A percentile compares a stretch with the other conserved stretches of the same genome.
These are phyloP conservation scores for Fonsecaea erecta DNA, from an alignment of 2,329 filamentous ascomycete species.

Conservation along the genomic window DNA sequence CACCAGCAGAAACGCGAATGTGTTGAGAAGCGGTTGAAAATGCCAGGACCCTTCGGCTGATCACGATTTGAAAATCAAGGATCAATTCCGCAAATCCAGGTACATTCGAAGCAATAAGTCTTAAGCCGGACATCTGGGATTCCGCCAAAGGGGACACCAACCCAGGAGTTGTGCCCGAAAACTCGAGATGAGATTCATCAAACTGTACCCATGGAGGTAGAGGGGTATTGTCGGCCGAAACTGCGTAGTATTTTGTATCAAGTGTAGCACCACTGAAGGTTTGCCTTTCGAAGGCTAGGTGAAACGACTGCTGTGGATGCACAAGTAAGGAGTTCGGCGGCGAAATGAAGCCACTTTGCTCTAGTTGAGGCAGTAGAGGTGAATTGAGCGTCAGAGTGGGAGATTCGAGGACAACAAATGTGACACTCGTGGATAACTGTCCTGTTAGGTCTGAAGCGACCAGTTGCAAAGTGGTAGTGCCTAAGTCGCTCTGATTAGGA, in stretches of 20 bases:
- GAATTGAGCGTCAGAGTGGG: conserved; percentile 44
- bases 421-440: conserved; percentile 67
- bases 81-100: conserved; percentile 73
- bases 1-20: conserved; percentile 62
- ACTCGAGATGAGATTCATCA: conserved; percentile 65
- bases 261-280: conserved; percentile 66
- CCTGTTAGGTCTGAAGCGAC: conserved; percentile 71
- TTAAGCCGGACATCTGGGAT: conserved; percentile 73
- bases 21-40: conserved; percentile 63
- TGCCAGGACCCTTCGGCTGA: conserved; percentile 71
- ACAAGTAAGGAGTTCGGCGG: conserved; percentile 47
- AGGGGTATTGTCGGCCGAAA: conserved; percentile 76
- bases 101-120: conserved; percentile 77
- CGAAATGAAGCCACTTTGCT: conserved; percentile 44
- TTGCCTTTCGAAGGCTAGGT: conserved; percentile 69
- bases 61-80: conserved; percentile 70
- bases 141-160: conserved; percentile 66
- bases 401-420: conserved; percentile 68
- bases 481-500: conserved; percentile 62
- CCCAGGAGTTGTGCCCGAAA: conserved; percentile 72
- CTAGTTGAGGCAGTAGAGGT: conserved; percentile 45
- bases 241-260: conserved; percentile 73
- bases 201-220: conserved; percentile 86
- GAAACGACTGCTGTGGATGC: conserved; percentile 57
- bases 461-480: conserved; percentile 67